A percentile compares a stretch with the other conserved stretches of the same genome.
These are phyloP conservation scores for Porcisia deanei DNA, from an alignment of 208 protist species.

Conservation along the genomic window DNA sequence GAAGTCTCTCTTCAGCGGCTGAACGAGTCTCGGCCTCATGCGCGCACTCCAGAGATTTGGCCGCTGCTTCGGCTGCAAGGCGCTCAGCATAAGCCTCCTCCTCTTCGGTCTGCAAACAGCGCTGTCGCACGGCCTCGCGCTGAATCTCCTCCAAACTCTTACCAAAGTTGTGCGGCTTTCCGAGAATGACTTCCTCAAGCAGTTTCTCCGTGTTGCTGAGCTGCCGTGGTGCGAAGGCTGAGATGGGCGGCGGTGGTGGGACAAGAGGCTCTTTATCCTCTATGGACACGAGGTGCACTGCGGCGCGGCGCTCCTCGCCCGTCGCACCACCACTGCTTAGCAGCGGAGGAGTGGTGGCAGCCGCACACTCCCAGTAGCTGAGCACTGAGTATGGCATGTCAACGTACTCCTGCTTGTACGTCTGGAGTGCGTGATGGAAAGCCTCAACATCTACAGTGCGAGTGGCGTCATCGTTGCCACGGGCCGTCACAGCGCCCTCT, in stretches of 20 bases:
- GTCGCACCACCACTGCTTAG: slow-evolving; percentile 36
- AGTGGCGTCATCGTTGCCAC: slow-evolving; percentile 13
- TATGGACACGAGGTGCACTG: slow-evolving; percentile 50
- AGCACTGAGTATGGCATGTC: slow-evolving; percentile 69
- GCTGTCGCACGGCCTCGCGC: slow-evolving; percentile 65
- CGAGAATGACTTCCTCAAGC: slow-evolving; percentile 67
- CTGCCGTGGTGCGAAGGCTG: slow-evolving; percentile 44
- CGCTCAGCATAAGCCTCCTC: slow-evolving; percentile 38
- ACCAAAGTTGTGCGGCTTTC: slow-evolving; percentile 90
- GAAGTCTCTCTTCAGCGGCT: slow-evolving; percentile 19
- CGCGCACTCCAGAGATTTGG: slow-evolving; percentile 41
- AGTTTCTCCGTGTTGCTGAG: slow-evolving; percentile 41
- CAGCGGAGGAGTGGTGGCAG: slow-evolving; percentile 35
- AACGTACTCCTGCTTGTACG: slow-evolving; percentile 60
- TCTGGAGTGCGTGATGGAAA: slow-evolving; percentile 61
- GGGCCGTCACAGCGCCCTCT: slow-evolving; percentile 7
- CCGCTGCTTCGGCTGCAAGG: slow-evolving; percentile 28
- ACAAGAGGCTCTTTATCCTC: slow-evolving; percentile 69
- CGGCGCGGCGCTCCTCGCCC: slow-evolving; percentile 19
- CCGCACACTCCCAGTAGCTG: slow-evolving; percentile 84
- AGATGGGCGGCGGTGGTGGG: slow-evolving; percentile 63
- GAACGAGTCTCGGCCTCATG: slow-evolving; percentile 29
- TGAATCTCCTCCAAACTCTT: slow-evolving; percentile 79
- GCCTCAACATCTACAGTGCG: slow-evolving; percentile 41
- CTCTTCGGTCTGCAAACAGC: slow-evolving; percentile 55